Evolutionary conservation across 1,284 basidiomycete species (phyloP), one percentile per base, ranked within the genome.

Genomic region (Moniliella sp.): DNA sequence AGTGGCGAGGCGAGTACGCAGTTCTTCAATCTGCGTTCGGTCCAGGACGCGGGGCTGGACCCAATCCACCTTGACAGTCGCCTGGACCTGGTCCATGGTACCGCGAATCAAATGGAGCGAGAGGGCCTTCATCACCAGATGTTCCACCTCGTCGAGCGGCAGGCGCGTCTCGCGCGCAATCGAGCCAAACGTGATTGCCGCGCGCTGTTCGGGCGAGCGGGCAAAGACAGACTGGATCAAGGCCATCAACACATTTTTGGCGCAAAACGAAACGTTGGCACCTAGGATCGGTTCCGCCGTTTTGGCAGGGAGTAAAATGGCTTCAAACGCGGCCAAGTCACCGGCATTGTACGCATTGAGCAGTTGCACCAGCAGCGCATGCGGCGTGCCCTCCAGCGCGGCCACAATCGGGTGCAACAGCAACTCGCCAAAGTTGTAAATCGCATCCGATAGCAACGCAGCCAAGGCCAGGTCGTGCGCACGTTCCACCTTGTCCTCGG

Each of bases 201-300:
- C 21, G 40, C 77, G 73, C 33, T 66, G 64, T 37, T 67, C 64
- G 5, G 80, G 75, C 36, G 68, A 69, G 38, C 88, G 70, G 58
- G 74, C 75, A 71, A 93, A 97, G 14, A 94, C 84, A 12, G 78
- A 75, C 62, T 94, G 86, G 56, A 97, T 94, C 40, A 99, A 70
- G 17, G 91, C 84, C 84, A 99, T 94, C 39, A 99, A 69, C 60
- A 99, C 94, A 70, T 99, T 99, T 65, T 97, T 86, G 18, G 84
- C 73, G 28, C 97, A 67, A 68, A 94, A 94, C 4, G 79, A 69
- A 46, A 78, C 74, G 57, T 81, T 82, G 52, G 79, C 74, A 62
- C 79, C 74, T 40, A 97, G 68, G 45, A 94, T 88, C 18, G 82
- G 76, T 78, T 86, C 82, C 72, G 86, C 81, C 57, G 76, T 70